Evolutionary conservation across 2,329 filamentous ascomycete species (phyloP).

Genomic region (Fusarium albosuccineum): DNA sequence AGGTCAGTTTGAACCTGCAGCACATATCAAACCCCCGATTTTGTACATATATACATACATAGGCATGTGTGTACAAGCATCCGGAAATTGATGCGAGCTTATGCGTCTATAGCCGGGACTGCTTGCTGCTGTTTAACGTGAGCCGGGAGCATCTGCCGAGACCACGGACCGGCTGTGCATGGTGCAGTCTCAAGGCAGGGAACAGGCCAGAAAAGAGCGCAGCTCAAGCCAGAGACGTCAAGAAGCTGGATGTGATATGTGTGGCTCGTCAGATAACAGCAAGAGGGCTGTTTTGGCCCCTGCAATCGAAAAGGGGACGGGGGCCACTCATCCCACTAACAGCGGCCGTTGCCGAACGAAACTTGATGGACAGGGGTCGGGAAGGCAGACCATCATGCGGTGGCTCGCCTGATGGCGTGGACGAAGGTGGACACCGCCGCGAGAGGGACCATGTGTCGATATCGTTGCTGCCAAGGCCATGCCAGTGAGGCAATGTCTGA

Average conservation of each 20-base stretch:
- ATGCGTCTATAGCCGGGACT: slow-evolving; percentile 22
- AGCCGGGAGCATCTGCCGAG: slow-evolving; percentile 31
- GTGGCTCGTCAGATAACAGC: slow-evolving; percentile 29
- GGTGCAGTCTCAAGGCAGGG: slow-evolving; percentile 16
- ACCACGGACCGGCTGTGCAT: slow-evolving; percentile 28
- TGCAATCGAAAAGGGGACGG: slow-evolving; percentile 27
- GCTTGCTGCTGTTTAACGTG: slow-evolving; percentile 4
- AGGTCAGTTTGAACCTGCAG: neutral
- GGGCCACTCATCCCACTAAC: slow-evolving; percentile 37
- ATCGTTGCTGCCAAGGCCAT: slow-evolving; percentile 2
- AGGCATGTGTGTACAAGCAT: neutral
- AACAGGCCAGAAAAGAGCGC: slow-evolving; percentile 21
- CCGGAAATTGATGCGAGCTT: slow-evolving; percentile 26
- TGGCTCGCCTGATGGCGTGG: slow-evolving; percentile 35
- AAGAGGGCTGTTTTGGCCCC: slow-evolving; percentile 24
- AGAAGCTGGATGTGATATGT: slow-evolving; percentile 24
- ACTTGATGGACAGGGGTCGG: slow-evolving; percentile 32
- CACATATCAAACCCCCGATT: neutral
- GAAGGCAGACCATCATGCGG: slow-evolving; percentile 35
- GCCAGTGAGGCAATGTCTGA: slow-evolving; percentile 6
- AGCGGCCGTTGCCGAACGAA: slow-evolving; percentile 40
- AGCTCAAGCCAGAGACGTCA: slow-evolving; percentile 3
- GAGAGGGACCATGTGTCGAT: slow-evolving; percentile 28
- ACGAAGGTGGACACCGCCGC: slow-evolving; percentile 14
- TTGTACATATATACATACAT: neutral